A percentile compares a stretch with the other conserved stretches of the same genome.
phyloP scores from a whole-genome alignment of 2,329 filamentous ascomycete species.

The Ceratocystis papillata region DNA sequence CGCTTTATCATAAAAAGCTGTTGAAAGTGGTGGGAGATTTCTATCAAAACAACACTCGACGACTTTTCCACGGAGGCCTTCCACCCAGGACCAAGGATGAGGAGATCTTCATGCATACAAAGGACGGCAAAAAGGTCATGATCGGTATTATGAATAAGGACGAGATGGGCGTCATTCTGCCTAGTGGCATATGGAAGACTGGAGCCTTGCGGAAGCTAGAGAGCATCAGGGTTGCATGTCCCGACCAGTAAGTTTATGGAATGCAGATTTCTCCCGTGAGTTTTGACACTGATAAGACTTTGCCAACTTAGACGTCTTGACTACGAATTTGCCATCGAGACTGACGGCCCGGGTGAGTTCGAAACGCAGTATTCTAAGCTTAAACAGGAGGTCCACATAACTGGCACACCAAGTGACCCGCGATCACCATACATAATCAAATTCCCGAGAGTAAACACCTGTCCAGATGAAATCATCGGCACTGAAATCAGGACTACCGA shows the following conservation, averaged over 20 bases:
- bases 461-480: background rate
- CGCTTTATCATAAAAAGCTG: background rate
- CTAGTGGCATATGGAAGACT: background rate
- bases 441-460: background rate
- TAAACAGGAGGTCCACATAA: background rate
- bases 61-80: conserved; percentile 3
- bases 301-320: background rate
- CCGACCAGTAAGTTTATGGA: conserved; percentile 7
- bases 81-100: background rate
- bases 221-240: conserved; percentile 11
- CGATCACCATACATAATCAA: background rate
- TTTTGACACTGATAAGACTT: background rate
- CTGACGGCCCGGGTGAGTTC: background rate
- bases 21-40: background rate
- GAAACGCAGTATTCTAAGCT: conserved; percentile 5
- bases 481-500: conserved; percentile 7
- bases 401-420: background rate
- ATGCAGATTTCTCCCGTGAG: background rate
- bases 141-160: background rate
- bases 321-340: background rate
- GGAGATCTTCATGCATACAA: conserved; percentile 9
- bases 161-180: background rate
- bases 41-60: background rate
- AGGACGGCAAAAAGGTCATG: background rate
- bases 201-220: background rate